A percentile compares a stretch with the other conserved stretches of the same genome.
Evolutionary conservation across 345 rosid genomes (phyloP).

Genomic region (Corchorus capsularis): DNA sequence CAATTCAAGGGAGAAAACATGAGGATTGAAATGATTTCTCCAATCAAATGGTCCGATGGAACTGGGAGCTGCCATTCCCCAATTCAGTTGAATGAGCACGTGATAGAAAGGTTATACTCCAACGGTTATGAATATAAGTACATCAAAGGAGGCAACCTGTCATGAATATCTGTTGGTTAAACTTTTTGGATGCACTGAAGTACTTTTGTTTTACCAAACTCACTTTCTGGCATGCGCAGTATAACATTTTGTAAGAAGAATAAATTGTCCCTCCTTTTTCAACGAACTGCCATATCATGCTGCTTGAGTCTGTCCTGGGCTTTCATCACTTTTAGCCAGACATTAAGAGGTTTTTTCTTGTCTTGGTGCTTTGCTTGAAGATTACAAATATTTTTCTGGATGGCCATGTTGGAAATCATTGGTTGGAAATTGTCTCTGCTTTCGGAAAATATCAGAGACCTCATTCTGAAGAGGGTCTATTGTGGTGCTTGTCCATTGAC

Average conservation of each 20-base stretch:
- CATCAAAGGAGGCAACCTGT: neutral
- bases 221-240: neutral
- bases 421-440: conserved; percentile 68
- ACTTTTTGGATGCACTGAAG: conserved; percentile 91
- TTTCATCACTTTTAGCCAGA: neutral
- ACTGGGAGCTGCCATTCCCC: neutral
- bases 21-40: neutral
- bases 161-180: conserved; percentile 31
- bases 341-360: conserved; percentile 2
- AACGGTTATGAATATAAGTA: neutral
- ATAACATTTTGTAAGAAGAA: neutral
- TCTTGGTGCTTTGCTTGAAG: conserved; percentile 43
- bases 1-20: neutral
- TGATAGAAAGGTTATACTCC: neutral
- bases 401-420: conserved; percentile 66
- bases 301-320: neutral
- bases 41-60: neutral
- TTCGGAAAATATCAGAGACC: conserved; percentile 35
- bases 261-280: neutral
- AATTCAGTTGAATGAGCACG: neutral
- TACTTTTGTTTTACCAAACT: conserved; percentile 18
- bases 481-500: too few relatives aligned
- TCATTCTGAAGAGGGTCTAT: neutral
- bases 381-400: conserved; percentile 59
- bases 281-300: neutral